Evolutionary conservation across 768 basidiomycete species (phyloP), one percentile per base, ranked within the genome.

Genomic region (Rhizopogon salebrosus): DNA sequence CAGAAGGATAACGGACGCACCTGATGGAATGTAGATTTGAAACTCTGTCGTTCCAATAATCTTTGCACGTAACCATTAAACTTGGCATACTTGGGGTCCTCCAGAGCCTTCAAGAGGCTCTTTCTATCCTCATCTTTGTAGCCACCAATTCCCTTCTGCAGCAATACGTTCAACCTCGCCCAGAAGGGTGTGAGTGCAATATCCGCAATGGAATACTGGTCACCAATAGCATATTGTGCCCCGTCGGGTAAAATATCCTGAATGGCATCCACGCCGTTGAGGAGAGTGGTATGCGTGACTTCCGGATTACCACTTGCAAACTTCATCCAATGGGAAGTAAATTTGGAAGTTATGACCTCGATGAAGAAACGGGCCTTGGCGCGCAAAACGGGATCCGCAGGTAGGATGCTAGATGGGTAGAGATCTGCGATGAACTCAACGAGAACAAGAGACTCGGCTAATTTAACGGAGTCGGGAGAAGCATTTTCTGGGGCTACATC

Each of bases 351-450:
- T 34, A 80, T 72, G 6, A 73, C 68, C 53, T 86, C 81, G 63
- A 82, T 75, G 70, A 86, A 84, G 66, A 86, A 80, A 22, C 85
- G 80, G 7, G 73, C 78, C 52, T 76, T 71, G 35, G 87, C 85
- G 35, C 83, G 79, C 6, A 61, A 57, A 35, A 86, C 73, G 0
- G 80, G 80, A 61, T 83, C 79, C 8, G 67, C 62, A 3, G 85
- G 85, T 8, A 83, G 72, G 36, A 85, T 69, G 31, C 59, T 49
- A 27, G 76, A 71, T 2, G 78, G 76, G 63, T 72, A 79, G 50
- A 85, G 67, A 62, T 86, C 85, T 9, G 81, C 81, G 52, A 87
- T 63, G 67, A 87, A 82, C 62, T 88, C 84, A 49, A 86, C 70
- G 52, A 87, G 78, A 35, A 85, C 70, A 41, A 80, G 78, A 4